Evolutionary conservation across 495 filamentous ascomycete genomes (phyloP), one percentile per base, ranked within the genome.

Genomic region (Aspergillus steynii): DNA sequence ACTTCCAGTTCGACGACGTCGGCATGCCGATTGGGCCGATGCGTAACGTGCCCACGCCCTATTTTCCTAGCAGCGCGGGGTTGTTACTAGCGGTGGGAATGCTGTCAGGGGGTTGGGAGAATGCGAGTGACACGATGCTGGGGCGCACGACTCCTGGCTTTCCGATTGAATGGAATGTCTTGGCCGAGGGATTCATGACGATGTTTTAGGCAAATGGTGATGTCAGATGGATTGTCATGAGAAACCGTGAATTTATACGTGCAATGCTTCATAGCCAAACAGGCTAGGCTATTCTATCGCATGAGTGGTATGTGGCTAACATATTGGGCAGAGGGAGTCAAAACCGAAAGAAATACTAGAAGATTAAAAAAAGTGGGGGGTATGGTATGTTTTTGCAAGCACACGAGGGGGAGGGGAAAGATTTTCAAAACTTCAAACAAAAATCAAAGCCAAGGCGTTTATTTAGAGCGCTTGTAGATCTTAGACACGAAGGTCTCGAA

Each of bases 401-500:
- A 42, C 37, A 42, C 8, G 9, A 10, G 1, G 7, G 37, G 7
- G 7, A 12, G 7, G 14, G 37, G 37, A 32, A 3, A 32, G 37
- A 12, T 37, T 2, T 42, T 8, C 4, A 42, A 8, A 42, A 42
- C 37, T 10, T 15, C 37, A 42, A 42, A 56, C 49, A 54, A 42
- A 26, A 34, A 52, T 45, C 25, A 50, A 63, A 27, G 10, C 9
- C 15, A 29, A 53, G 9, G 31, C 14, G 42, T 69, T 65, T 79
- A 97, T 79, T 96, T 97, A 82, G 83, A 95, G 68, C 95, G 85
- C 83, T 96, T 96, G 81, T 97, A 97, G 73, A 99, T 97, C 85
- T 98, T 99, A 70, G 77, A 79, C 64, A 99, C 80, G 85, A 97
- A 98, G 31, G 85, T 80, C 68, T 97, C 90, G 68, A 98, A 96